Base-by-base conservation (phyloP, 371 early-diverging fungal species). In the Mucor indicus region DNA sequence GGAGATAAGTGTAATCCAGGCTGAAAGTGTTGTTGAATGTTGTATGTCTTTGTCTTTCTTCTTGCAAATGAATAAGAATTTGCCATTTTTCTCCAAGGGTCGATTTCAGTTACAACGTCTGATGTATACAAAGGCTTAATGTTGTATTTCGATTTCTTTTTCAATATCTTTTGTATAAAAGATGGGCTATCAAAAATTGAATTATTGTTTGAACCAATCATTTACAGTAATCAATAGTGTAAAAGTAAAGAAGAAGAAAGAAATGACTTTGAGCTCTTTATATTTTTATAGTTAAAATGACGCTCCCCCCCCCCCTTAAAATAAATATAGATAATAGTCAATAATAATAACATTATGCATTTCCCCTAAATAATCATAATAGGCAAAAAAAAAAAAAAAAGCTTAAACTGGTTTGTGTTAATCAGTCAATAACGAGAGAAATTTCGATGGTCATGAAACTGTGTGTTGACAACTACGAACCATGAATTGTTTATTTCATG, bases 121-220 rank as follows among this genome's bases (percentile, higher is more conserved):
- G 51, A 19, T 15, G 55, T 47, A 20, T 50, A 55, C 11, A 55
- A 29, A 15, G 55, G 60, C 13, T 55, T 45, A 10, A 31, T 47
- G 22, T 46, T 38, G 11, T 42, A 25, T 42, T 60, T 60, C 19
- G 50, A 50, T 4, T 13, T 19, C 29, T 55, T 54, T 43, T 45
- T 50, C 19, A 54, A 27, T 1, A 60, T 46, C 30, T 55, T 60
- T 50, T 60, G 50, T 19, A 60, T 23, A 36, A 60, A 60, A 25
- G 45, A 49, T 33, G 60, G 51, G 23, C 24, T 46, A 38, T 60
- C 55, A 47, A 55, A 50, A 11, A 50, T 24, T 15, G 44, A 35
- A n/a, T 44, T 32, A 29, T 38, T 32, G 7, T 22, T 46, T 27
- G 25, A 21, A 25, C 38, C 49, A 32, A 42, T n/a, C 42, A 43